Percentiles rank a stretch among this genome's conserved stretches.
These are phyloP conservation scores for Botryotinia calthae DNA, from an alignment of 2,329 filamentous ascomycete genomes.

Conservation along the genomic window DNA sequence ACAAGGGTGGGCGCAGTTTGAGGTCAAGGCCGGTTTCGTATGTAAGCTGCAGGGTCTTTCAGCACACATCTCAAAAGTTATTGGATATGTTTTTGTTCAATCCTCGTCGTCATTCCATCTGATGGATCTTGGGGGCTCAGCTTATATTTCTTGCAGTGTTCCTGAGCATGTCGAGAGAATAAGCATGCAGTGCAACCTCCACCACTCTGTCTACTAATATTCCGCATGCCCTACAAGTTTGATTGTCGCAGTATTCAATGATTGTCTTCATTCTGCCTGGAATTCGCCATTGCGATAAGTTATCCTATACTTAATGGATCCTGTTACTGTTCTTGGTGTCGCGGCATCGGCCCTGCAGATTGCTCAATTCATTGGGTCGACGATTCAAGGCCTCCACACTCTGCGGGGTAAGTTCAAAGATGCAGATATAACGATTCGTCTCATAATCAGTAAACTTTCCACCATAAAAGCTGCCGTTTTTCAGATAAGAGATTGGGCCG, in stretches of 20 bases:
- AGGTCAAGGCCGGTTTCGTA: neutral
- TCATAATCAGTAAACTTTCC: constrained; percentile 20
- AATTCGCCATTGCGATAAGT: neutral
- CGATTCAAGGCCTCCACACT: constrained; percentile 20
- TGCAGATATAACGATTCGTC: constrained; percentile 20
- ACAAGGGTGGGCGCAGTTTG: neutral
- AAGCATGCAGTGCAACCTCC: constrained; percentile 1
- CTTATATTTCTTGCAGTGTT: neutral
- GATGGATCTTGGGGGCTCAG: neutral
- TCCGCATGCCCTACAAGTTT: neutral
- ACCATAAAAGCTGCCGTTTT: constrained; percentile 23
- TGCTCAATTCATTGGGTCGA: constrained; percentile 16
- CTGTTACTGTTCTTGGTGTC: constrained; percentile 10
- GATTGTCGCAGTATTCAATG: neutral
- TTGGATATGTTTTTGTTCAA: neutral
- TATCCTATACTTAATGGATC: constrained; percentile 8
- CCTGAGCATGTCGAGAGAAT: neutral
- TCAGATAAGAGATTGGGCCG: constrained; percentile 24
- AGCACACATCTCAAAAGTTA: neutral
- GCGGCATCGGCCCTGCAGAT: constrained; percentile 16
- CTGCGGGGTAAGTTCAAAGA: constrained; percentile 22
- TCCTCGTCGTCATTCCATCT: neutral
- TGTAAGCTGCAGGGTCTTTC: neutral
- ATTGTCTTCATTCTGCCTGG: no score
- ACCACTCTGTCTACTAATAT: neutral